Evolutionary conservation across 768 basidiomycete species (phyloP).

Genomic region (Tricholomella constricta): DNA sequence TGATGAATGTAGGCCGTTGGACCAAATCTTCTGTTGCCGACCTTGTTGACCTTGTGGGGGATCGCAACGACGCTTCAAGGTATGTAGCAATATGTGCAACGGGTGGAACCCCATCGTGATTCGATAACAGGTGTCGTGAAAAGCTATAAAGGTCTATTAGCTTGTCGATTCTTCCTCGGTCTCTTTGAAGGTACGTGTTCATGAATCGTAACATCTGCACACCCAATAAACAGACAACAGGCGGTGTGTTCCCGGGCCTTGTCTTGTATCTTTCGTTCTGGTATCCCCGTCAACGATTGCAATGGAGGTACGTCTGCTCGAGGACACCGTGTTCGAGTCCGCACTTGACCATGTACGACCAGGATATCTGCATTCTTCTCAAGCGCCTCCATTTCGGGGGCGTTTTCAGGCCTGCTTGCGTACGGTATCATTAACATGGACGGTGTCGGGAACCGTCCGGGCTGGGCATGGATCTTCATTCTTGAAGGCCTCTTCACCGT

Average conservation of each 20-base stretch:
- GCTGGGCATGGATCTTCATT: constrained; percentile 74
- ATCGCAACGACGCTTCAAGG: constrained; percentile 14
- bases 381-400: constrained; percentile 58
- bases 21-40: constrained; percentile 18
- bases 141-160: constrained; percentile 45
- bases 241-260: constrained; percentile 59
- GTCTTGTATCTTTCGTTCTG: constrained; percentile 60
- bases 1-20: constrained; percentile 12
- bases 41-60: constrained; percentile 11
- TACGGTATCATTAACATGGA: constrained; percentile 66
- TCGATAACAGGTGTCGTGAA: constrained; percentile 43
- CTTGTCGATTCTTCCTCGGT: constrained; percentile 53
- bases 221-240: constrained; percentile 33
- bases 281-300: constrained; percentile 51
- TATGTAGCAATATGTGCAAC: background rate
- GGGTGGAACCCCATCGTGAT: background rate
- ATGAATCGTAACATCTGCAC: background rate
- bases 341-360: constrained; percentile 35
- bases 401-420: constrained; percentile 71
- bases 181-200: constrained; percentile 44
- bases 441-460: constrained; percentile 51
- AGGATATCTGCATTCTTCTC: constrained; percentile 53
- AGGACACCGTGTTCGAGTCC: constrained; percentile 15
- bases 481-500: constrained; percentile 68
- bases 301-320: constrained; percentile 37